Conservation (phyloP, 1,139 yeast genomes). For the Schizosaccharomyces versatilis region DNA sequence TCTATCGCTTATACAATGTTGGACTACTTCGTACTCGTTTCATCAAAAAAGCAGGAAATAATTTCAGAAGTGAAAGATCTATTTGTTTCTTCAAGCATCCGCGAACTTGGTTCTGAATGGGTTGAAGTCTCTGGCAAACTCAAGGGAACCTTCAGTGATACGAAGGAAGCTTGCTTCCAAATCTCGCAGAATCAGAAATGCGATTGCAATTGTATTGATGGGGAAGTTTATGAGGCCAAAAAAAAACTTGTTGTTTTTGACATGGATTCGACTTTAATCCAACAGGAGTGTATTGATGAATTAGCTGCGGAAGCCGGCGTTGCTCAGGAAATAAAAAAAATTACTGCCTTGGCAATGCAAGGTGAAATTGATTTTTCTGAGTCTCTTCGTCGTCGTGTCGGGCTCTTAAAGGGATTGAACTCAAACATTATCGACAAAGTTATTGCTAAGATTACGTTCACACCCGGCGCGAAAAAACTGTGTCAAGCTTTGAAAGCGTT, state of each 20-base stretch:
- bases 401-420: constrained; percentile 57
- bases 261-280: constrained; percentile 92
- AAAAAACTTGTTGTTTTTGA: constrained; percentile 70
- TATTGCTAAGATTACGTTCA: constrained; percentile 42
- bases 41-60: neutral
- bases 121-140: neutral
- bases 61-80: neutral
- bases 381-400: constrained; percentile 55
- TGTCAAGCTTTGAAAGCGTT: constrained; percentile 36
- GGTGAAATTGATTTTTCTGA: constrained; percentile 84
- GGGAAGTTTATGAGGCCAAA: constrained; percentile 6
- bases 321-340: constrained; percentile 45
- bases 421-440: constrained; percentile 62
- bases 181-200: neutral
- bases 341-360: constrained; percentile 90
- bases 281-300: constrained; percentile 88
- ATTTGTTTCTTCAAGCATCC: neutral
- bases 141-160: neutral
- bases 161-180: neutral
- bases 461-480: constrained; percentile 64
- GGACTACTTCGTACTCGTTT: too few relatives aligned
- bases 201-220: neutral
- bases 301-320: constrained; percentile 78
- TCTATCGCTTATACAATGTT: too few relatives aligned
- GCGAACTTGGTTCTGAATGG: neutral